Evolutionary conservation across 1,284 basidiomycete species (phyloP), one percentile per base, ranked within the genome.

Genomic region (Ustilago shanxiensis): DNA sequence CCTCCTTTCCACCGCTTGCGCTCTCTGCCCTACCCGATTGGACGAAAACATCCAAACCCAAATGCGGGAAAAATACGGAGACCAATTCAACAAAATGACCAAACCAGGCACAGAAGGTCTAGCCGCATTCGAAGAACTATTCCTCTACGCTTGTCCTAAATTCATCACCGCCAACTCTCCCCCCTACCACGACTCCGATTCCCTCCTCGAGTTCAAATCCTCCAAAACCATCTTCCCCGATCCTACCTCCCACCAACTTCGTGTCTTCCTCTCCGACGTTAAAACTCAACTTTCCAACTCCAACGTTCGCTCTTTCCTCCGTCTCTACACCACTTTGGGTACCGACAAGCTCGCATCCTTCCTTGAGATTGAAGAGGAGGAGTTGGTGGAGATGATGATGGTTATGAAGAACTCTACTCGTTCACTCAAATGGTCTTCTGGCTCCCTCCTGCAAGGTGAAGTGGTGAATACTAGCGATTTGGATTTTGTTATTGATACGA

Each of bases 321-420:
- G 97, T 87, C 89, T 99, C 76, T 99, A 98, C 89, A 95, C 95
- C 2, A 94, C 92, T 49, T 90, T 99, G 54, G 95, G 95, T 70
- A 92, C 95, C 9, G 90, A 90, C 84, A 98, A 98, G 88, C 90
- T 99, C 35, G 93, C 96, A 1, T 91, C 91, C 72, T 96, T 98
- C 90, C 88, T 97, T 29, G 88, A 88, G 90, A 91, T 80, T 16
- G 93, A 94, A 80, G 95, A 98, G 87, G 95, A 98, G 86, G 93
- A 95, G 86, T 92, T 98, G 79, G 90, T 98, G 62, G 93, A 96
- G 88, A 93, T 95, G 89, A 90, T 98, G 89, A 98, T 98, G 94
- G 92, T 95, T 52, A 91, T 97, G 88, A 98, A 99, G 88, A 92
- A 92, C 76, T 91, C 91, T 1, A 87, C 87, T 58, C 86, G 89